These are phyloP conservation scores for Cardiospermum halicacabum DNA, from an alignment of 345 rosid species.

Conservation along the genomic window DNA sequence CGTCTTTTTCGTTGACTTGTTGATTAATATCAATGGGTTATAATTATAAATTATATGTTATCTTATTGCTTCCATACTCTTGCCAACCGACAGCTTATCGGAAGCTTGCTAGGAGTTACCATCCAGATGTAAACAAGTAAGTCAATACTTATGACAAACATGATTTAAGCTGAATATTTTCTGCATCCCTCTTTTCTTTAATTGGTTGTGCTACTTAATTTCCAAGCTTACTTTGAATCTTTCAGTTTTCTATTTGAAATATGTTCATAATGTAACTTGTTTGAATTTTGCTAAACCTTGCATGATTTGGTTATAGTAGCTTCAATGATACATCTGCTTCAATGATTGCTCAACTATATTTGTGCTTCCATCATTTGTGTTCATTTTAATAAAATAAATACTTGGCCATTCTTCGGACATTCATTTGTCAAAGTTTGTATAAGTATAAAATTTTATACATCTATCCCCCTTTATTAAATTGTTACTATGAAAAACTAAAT, in stretches of 20 bases:
- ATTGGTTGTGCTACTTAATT: background rate
- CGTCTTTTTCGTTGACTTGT: background rate
- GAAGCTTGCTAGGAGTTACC: slow-evolving; percentile 92
- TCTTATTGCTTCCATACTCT: background rate
- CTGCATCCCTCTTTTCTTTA: background rate
- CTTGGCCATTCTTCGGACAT: background rate
- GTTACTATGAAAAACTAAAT: background rate
- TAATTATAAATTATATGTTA: background rate
- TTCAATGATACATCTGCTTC: background rate
- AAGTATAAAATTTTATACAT: background rate
- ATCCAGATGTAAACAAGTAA: slow-evolving; percentile 97
- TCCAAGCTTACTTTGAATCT: background rate
- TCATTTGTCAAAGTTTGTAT: background rate
- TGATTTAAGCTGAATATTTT: slow-evolving; percentile 4
- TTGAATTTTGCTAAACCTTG: background rate
- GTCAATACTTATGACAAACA: background rate
- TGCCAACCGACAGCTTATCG: slow-evolving; percentile 67
- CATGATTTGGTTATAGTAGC: background rate
- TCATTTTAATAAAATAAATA: background rate
- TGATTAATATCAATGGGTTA: background rate
- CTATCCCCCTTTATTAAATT: background rate
- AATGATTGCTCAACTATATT: background rate
- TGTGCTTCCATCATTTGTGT: background rate
- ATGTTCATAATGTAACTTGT: background rate
- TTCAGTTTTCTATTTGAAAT: background rate